A percentile compares a stretch with the other conserved stretches of the same genome.
Evolutionary conservation across 306 rosid species (phyloP).

Genomic region (Abrus pulchellus): DNA sequence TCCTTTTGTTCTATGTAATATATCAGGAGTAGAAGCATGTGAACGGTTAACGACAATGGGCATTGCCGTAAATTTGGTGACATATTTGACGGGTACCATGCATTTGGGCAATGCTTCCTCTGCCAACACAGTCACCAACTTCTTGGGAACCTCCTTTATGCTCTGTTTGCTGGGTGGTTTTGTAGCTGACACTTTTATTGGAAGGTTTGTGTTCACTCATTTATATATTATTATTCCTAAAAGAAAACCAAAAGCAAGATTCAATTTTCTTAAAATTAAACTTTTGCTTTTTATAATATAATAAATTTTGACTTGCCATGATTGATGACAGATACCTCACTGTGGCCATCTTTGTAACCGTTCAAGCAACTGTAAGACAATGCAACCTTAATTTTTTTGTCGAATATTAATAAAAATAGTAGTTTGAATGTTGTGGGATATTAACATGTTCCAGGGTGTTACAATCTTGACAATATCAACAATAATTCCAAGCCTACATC

Average conservation of each 20-base stretch:
- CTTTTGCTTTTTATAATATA: no score
- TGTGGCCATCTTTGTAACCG: constrained; percentile 78
- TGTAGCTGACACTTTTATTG: constrained; percentile 92
- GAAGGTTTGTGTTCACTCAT: constrained; percentile 57
- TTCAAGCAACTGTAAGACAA: constrained; percentile 85
- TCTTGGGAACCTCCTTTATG: constrained; percentile 91
- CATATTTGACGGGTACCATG: constrained; percentile 84
- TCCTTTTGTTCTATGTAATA: background rate
- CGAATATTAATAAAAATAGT: background rate
- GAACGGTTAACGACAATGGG: constrained; percentile 89
- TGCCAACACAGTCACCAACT: constrained; percentile 91
- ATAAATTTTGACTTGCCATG: no score
- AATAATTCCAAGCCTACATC: constrained; percentile 79
- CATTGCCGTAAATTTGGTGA: constrained; percentile 85
- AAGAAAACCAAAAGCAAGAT: background rate
- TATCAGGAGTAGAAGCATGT: constrained; percentile 78
- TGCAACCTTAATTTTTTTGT: background rate
- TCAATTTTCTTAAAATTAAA: constrained; percentile 10
- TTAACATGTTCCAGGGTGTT: constrained; percentile 63
- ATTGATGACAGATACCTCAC: constrained; percentile 72
- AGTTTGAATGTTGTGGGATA: background rate
- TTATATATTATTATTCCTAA: background rate
- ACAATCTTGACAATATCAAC: constrained; percentile 85
- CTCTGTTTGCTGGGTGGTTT: constrained; percentile 95
- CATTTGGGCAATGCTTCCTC: constrained; percentile 89